phyloP scores from a whole-genome alignment of 768 basidiomycete genomes.

The Nidularia pulvinata region DNA sequence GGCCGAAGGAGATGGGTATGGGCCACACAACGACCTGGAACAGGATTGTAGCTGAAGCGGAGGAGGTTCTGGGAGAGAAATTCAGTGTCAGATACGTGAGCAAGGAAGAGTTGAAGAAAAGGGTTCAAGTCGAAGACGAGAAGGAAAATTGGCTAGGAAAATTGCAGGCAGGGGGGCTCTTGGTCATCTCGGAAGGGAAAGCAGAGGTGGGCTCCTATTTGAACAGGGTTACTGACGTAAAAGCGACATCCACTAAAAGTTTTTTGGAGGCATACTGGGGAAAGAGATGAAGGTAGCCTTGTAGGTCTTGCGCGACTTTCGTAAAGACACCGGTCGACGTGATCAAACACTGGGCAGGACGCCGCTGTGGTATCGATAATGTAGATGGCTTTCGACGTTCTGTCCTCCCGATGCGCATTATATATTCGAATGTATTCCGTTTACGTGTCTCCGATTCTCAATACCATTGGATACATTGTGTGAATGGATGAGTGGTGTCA shows the following conservation, averaged over 20 bases:
- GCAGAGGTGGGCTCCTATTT: not conserved
- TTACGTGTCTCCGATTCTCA: too few relatives aligned
- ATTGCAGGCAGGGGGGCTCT: not conserved
- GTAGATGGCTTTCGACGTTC: too few relatives aligned
- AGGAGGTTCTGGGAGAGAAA: not conserved
- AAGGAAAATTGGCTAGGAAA: not conserved
- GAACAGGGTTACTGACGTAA: not conserved
- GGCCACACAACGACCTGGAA: conserved; percentile 2
- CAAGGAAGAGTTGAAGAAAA: not conserved
- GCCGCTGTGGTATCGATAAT: too few relatives aligned
- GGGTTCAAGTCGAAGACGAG: not conserved
- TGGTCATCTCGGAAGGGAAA: not conserved
- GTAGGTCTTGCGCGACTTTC: too few relatives aligned
- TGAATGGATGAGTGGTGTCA: too few relatives aligned
- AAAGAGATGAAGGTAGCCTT: not conserved
- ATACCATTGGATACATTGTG: too few relatives aligned
- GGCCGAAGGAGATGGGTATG: conserved; percentile 5
- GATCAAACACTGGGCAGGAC: too few relatives aligned
- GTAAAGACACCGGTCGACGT: too few relatives aligned
- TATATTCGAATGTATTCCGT: too few relatives aligned
- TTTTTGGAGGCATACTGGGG: not conserved
- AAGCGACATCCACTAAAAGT: not conserved
- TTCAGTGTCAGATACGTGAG: not conserved
- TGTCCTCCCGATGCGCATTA: too few relatives aligned
- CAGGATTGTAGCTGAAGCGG: not conserved